Percentiles rank a stretch among this genome's conserved stretches.
phyloP scores from a whole-genome alignment of 2,329 filamentous ascomycete species.

The Hymenoscyphus repandus region DNA sequence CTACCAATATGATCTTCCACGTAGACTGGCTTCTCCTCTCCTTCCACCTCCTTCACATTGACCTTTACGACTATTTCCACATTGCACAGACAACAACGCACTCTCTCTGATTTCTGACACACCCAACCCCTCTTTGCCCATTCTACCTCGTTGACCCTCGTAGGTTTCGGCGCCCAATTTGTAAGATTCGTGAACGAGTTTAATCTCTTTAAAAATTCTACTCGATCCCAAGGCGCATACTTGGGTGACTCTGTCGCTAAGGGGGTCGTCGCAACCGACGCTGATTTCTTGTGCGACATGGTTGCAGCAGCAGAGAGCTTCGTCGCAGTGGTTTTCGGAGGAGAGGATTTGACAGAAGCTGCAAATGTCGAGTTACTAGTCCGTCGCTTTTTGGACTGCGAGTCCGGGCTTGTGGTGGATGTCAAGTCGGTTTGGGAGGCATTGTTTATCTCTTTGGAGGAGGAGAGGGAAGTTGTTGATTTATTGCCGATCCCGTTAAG shows the following conservation, averaged over 20 bases:
- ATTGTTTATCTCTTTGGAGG: slow-evolving; percentile 32
- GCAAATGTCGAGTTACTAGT: slow-evolving; percentile 17
- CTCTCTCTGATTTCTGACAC: slow-evolving; percentile 76
- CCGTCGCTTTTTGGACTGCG: slow-evolving; percentile 28
- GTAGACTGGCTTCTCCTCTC: slow-evolving; percentile 47
- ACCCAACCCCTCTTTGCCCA: slow-evolving; percentile 95
- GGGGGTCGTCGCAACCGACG: slow-evolving; percentile 16
- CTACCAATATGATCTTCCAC: slow-evolving; percentile 56
- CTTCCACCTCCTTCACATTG: slow-evolving; percentile 53
- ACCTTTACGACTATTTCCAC: slow-evolving; percentile 80
- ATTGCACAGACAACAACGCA: slow-evolving; percentile 80
- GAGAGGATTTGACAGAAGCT: neutral
- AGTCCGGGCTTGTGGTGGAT: slow-evolving; percentile 13
- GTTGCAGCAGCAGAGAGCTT: slow-evolving; percentile 8
- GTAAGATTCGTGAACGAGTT: slow-evolving; percentile 88
- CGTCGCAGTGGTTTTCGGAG: slow-evolving; percentile 4
- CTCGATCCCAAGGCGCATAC: slow-evolving; percentile 82
- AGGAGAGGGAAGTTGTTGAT: slow-evolving; percentile 37
- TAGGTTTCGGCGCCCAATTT: slow-evolving; percentile 89
- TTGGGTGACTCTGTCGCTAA: slow-evolving; percentile 45
- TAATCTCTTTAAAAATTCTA: slow-evolving; percentile 73
- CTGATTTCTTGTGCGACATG: slow-evolving; percentile 24
- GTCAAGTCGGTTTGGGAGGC: slow-evolving; percentile 33
- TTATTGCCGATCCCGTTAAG: slow-evolving; percentile 59
- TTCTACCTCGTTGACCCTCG: slow-evolving; percentile 78